phyloP scores from a whole-genome alignment of 768 basidiomycete genomes.

The Boletales sp. region DNA sequence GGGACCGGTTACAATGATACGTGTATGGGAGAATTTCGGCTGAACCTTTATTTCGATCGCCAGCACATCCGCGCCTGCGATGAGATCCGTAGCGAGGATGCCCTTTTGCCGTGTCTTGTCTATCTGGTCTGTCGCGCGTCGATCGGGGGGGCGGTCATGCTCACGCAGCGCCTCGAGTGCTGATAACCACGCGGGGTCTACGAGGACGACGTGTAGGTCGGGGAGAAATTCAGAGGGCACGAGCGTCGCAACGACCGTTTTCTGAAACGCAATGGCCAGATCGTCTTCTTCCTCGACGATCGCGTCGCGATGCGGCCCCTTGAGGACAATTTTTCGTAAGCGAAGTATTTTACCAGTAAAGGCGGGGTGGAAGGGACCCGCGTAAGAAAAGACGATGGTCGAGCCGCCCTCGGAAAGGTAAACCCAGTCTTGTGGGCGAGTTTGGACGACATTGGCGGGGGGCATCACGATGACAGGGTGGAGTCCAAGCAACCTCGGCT shows the following conservation, averaged over 20 bases:
- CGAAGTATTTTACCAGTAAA: slow-evolving; percentile 72
- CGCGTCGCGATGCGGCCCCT: slow-evolving; percentile 9
- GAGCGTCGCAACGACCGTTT: slow-evolving; percentile 58
- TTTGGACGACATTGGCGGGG: slow-evolving; percentile 20
- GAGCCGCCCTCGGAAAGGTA: slow-evolving; percentile 94
- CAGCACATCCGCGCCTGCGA: slow-evolving; percentile 54
- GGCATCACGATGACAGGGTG: slow-evolving; percentile 5
- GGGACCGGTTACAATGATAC: slow-evolving; percentile 5
- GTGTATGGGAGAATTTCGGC: background rate
- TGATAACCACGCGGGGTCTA: slow-evolving; percentile 57
- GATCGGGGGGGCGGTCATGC: slow-evolving; percentile 48
- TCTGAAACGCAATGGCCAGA: slow-evolving; percentile 53
- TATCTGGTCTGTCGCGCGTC: slow-evolving; percentile 55
- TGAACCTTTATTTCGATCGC: slow-evolving; percentile 90
- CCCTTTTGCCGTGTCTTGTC: slow-evolving; percentile 54
- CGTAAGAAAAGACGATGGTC: slow-evolving; percentile 83
- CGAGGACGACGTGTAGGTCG: slow-evolving; percentile 44
- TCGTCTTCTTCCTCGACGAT: slow-evolving; percentile 38
- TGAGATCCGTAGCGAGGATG: slow-evolving; percentile 77
- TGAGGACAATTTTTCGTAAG: slow-evolving; percentile 55
- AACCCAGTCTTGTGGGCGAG: slow-evolving; percentile 57
- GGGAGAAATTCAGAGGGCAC: slow-evolving; percentile 62
- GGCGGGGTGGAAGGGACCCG: slow-evolving; percentile 46
- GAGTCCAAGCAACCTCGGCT: background rate
- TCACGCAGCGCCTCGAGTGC: slow-evolving; percentile 46